phyloP scores from a whole-genome alignment of 495 filamentous ascomycete species.

The Aspergillus carlsbadensis region DNA sequence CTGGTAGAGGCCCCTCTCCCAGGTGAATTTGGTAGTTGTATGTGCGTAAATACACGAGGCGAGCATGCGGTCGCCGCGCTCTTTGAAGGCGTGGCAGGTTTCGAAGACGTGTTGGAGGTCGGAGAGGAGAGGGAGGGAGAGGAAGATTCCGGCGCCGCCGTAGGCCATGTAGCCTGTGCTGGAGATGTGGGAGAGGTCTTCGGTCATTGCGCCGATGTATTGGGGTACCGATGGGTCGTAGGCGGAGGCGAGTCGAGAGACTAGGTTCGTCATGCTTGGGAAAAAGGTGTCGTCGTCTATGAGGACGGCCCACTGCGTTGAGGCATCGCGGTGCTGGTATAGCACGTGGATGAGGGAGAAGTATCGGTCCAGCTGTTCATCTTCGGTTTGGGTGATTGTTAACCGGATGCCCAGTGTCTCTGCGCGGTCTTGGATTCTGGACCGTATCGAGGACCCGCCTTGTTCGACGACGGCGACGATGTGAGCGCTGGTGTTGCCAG shows the following conservation, averaged over 20 bases:
- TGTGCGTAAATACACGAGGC: slow-evolving; percentile 53
- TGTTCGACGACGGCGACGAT: slow-evolving; percentile 52
- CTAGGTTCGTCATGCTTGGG: slow-evolving; percentile 48
- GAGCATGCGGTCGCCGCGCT: slow-evolving; percentile 45
- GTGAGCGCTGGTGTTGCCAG: slow-evolving; percentile 50
- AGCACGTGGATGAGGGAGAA: slow-evolving; percentile 51
- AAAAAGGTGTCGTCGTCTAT: slow-evolving; percentile 75
- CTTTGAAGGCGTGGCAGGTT: slow-evolving; percentile 37
- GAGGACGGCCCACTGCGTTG: slow-evolving; percentile 52
- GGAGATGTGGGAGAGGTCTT: slow-evolving; percentile 48
- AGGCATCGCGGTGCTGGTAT: slow-evolving; percentile 22
- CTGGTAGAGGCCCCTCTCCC: slow-evolving; percentile 52
- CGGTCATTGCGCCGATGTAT: slow-evolving; percentile 57
- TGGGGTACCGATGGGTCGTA: slow-evolving; percentile 47
- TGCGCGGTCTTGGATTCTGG: slow-evolving; percentile 34
- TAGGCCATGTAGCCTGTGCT: slow-evolving; percentile 49
- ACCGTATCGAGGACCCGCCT: slow-evolving; percentile 8
- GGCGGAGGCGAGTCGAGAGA: slow-evolving; percentile 34
- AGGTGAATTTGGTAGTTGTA: slow-evolving; percentile 48
- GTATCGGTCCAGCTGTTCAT: slow-evolving; percentile 53
- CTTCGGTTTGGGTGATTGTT: slow-evolving; percentile 46
- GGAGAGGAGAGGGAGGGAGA: slow-evolving; percentile 48
- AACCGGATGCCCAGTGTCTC: slow-evolving; percentile 46
- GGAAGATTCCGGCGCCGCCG: slow-evolving; percentile 60
- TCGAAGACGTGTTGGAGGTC: slow-evolving; percentile 37